Evolutionary conservation across 2,329 filamentous ascomycete genomes (phyloP).

Genomic region (Furcasterigmium furcatum): DNA sequence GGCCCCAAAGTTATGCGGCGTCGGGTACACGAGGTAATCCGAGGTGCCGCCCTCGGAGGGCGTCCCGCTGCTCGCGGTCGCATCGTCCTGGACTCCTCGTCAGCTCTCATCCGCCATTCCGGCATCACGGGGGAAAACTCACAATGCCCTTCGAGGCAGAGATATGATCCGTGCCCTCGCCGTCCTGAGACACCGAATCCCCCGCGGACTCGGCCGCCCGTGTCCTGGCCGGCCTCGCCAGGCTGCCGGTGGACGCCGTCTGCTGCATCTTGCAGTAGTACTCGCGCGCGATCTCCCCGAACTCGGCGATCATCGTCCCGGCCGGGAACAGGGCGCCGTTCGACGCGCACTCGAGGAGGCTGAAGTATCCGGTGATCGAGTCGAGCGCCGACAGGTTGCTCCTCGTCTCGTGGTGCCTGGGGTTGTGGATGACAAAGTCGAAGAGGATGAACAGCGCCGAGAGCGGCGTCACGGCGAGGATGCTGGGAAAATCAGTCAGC

Average conservation of each 20-base stretch:
- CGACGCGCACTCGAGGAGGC: slow-evolving; percentile 8
- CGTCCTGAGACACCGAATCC: not conserved
- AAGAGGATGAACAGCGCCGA: slow-evolving; percentile 17
- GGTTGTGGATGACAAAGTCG: slow-evolving; percentile 17
- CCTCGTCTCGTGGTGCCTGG: slow-evolving; percentile 11
- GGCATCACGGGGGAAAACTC: no score
- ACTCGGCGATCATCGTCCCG: slow-evolving; percentile 7
- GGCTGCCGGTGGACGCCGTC: no score
- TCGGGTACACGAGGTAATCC: not conserved
- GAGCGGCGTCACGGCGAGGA: slow-evolving; percentile 12
- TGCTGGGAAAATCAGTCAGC: slow-evolving; percentile 7
- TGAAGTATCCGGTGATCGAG: slow-evolving; percentile 11
- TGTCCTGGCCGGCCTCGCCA: not conserved
- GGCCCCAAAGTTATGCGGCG: not conserved
- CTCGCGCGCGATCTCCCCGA: slow-evolving; percentile 8
- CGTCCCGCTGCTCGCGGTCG: no score
- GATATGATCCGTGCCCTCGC: not conserved
- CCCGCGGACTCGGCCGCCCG: not conserved
- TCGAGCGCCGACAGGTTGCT: slow-evolving; percentile 13
- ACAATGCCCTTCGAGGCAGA: no score
- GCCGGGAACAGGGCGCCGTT: slow-evolving; percentile 5
- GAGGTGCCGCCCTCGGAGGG: not conserved
- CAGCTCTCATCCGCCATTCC: not conserved
- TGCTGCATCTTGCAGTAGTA: not conserved
- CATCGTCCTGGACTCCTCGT: no score